A percentile compares a stretch with the other conserved stretches of the same genome.
phyloP scores from a whole-genome alignment of 495 filamentous ascomycete genomes.

The Parachaetomium inaequale region DNA sequence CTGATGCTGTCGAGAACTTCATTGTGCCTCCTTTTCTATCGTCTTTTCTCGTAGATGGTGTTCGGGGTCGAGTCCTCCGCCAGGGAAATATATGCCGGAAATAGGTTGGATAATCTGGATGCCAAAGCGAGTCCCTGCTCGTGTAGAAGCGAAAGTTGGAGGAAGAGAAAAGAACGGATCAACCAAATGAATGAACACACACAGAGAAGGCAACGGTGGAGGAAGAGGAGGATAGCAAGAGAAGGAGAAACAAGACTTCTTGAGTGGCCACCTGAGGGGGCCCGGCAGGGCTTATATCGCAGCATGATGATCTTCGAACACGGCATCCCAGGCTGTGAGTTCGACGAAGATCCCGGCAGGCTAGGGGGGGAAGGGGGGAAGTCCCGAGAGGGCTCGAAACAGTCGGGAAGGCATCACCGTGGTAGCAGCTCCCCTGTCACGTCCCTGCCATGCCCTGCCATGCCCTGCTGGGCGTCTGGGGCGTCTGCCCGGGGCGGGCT shows the following conservation, averaged over 20 bases:
- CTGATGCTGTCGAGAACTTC: slow-evolving; percentile 49
- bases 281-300: slow-evolving; percentile 45
- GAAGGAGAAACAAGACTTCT: slow-evolving; percentile 31
- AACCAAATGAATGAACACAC: slow-evolving; percentile 37
- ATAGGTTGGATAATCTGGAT: slow-evolving; percentile 21
- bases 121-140: slow-evolving; percentile 54
- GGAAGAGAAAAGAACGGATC: slow-evolving; percentile 35
- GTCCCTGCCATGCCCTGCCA: slow-evolving; percentile 4
- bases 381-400: slow-evolving; percentile 44
- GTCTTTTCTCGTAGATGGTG: slow-evolving; percentile 12
- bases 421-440: slow-evolving; percentile 16
- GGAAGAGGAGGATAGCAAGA: slow-evolving; percentile 20
- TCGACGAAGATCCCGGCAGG: slow-evolving; percentile 15
- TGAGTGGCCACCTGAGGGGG: slow-evolving; percentile 22
- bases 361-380: slow-evolving; percentile 12
- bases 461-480: slow-evolving; percentile 17
- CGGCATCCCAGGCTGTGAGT: slow-evolving; percentile 10
- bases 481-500: slow-evolving; percentile 18
- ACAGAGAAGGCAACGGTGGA: slow-evolving; percentile 25
- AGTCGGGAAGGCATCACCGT: slow-evolving; percentile 28
- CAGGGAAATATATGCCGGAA: slow-evolving; percentile 21
- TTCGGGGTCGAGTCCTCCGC: background rate
- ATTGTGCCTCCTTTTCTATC: slow-evolving; percentile 36
- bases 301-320: slow-evolving; percentile 45
- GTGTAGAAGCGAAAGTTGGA: slow-evolving; percentile 43